phyloP scores from a whole-genome alignment of 805 yeast genomes.

The Debaryomyces tyrocola region DNA sequence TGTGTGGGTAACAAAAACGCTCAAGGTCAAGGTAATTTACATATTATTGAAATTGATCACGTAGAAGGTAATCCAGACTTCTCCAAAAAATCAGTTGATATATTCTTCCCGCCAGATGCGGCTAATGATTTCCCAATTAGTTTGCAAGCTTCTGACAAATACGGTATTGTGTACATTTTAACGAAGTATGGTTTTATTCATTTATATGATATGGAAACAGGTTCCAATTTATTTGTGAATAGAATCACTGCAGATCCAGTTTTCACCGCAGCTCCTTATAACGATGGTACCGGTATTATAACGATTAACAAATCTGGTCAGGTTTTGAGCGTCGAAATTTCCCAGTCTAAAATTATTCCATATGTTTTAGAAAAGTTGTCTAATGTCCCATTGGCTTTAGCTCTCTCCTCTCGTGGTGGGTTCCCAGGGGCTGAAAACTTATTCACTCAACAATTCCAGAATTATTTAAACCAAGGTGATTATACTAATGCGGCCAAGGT shows the following conservation, averaged over 20 bases:
- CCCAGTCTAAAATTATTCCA: slow-evolving; percentile 82
- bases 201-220: slow-evolving; percentile 90
- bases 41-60: slow-evolving; percentile 95
- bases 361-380: slow-evolving; percentile 84
- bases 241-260: slow-evolving; percentile 95
- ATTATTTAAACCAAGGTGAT: slow-evolving; percentile 78
- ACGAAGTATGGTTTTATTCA: slow-evolving; percentile 97
- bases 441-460: slow-evolving; percentile 88
- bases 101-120: slow-evolving; percentile 96
- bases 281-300: slow-evolving; percentile 76
- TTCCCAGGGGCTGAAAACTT: slow-evolving; percentile 95
- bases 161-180: slow-evolving; percentile 83
- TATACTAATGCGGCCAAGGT: slow-evolving; percentile 92
- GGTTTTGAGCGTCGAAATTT: slow-evolving; percentile 87
- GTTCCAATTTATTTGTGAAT: slow-evolving; percentile 89
- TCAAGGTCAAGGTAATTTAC: slow-evolving; percentile 70
- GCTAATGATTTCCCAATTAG: slow-evolving; percentile 95
- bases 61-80: slow-evolving; percentile 80
- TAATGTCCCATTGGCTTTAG: slow-evolving; percentile 81
- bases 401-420: slow-evolving; percentile 92
- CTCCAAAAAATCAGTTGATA: slow-evolving; percentile 85
- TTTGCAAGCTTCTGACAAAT: slow-evolving; percentile 78
- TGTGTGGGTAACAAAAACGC: slow-evolving; percentile 89
- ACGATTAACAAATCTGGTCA: slow-evolving; percentile 95
- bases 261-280: slow-evolving; percentile 79